These are phyloP conservation scores for Pyricularia sp. DNA, from an alignment of 2,329 filamentous ascomycete species.

Conservation along the genomic window DNA sequence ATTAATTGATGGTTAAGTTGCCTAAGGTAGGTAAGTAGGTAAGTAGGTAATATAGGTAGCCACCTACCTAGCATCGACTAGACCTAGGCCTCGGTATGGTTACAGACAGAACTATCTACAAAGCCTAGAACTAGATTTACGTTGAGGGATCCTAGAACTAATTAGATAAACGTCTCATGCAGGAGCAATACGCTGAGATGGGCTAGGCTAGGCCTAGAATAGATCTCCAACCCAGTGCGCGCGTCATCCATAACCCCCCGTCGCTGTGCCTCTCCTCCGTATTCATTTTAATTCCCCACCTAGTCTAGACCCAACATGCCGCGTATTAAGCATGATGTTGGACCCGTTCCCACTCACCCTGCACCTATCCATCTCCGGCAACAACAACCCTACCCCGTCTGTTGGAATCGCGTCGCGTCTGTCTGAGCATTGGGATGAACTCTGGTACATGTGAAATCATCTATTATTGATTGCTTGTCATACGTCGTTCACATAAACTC, in stretches of 20 bases:
- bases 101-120: too few species aligned
- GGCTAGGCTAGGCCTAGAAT: not conserved
- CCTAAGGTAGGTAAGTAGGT: too few species aligned
- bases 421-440: not conserved
- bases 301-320: not conserved
- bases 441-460: not conserved
- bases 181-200: not conserved
- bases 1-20: not conserved
- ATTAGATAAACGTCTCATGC: not conserved
- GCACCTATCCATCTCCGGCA: not conserved
- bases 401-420: not conserved
- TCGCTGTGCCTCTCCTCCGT: not conserved
- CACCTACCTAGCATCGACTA: not conserved
- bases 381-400: not conserved
- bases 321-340: not conserved
- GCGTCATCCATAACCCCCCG: not conserved
- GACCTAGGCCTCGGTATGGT: not conserved
- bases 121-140: not conserved
- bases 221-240: not conserved
- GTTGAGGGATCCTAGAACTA: not conserved
- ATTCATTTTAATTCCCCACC: not conserved
- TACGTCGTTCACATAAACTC: not conserved
- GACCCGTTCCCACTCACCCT: not conserved
- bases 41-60: too few species aligned
- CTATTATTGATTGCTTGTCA: not conserved